phyloP scores from a whole-genome alignment of 495 filamentous ascomycete species.

The Penicillium daleae region DNA sequence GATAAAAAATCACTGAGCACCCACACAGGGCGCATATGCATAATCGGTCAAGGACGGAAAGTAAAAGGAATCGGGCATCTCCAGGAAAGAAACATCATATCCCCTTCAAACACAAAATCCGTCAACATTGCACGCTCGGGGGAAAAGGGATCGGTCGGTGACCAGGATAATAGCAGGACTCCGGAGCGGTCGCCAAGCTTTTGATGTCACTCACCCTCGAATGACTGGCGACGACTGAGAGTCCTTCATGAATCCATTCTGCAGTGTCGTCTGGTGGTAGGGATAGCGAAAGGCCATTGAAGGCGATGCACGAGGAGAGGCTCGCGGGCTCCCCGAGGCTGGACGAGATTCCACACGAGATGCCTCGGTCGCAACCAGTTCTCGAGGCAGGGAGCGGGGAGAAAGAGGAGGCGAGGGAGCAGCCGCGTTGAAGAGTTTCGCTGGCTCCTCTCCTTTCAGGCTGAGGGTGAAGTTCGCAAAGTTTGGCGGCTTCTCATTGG shows the following conservation, averaged over 20 bases:
- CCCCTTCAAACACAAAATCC: constrained; percentile 23
- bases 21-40: constrained; percentile 24
- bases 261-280: constrained; percentile 42
- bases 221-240: constrained; percentile 51
- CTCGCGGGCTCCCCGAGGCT: constrained; percentile 27
- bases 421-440: constrained; percentile 18
- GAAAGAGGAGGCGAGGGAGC: constrained; percentile 30
- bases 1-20: constrained; percentile 20
- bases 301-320: constrained; percentile 36
- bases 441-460: constrained; percentile 17
- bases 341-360: constrained; percentile 21
- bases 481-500: constrained; percentile 17
- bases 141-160: constrained; percentile 2
- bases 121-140: constrained; percentile 25
- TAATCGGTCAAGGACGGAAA: constrained; percentile 18
- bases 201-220: constrained; percentile 41
- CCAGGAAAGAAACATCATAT: constrained; percentile 23
- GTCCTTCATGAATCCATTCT: constrained; percentile 48
- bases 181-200: constrained; percentile 20
- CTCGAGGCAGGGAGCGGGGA: constrained; percentile 32
- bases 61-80: constrained; percentile 24
- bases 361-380: constrained; percentile 14
- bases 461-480: constrained; percentile 23
- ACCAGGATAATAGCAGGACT: constrained; percentile 19
- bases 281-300: constrained; percentile 45